These are phyloP conservation scores for Russula sp. DNA, from an alignment of 768 basidiomycete species.

Conservation along the genomic window DNA sequence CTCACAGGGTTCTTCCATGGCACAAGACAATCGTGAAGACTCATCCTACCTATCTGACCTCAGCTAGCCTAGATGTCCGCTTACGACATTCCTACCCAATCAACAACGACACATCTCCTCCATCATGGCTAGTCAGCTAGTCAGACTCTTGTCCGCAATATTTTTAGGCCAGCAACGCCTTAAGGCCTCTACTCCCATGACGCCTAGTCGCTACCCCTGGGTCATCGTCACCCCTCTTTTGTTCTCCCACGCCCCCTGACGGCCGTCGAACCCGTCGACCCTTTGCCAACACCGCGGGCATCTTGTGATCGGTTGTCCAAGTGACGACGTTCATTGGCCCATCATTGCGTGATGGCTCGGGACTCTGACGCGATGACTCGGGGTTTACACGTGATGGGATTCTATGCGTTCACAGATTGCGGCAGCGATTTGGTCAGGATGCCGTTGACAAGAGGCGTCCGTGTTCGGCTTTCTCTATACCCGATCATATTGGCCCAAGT, in stretches of 20 bases:
- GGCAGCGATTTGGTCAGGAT: neutral
- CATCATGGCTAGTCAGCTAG: neutral
- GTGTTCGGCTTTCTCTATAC: neutral
- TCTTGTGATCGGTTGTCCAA: neutral
- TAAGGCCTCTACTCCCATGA: neutral
- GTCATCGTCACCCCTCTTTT: neutral
- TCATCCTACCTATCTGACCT: neutral
- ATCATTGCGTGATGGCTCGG: conserved; percentile 23
- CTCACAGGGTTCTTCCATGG: neutral
- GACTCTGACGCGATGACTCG: conserved; percentile 19
- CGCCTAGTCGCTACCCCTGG: neutral
- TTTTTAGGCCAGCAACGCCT: neutral
- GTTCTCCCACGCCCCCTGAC: neutral
- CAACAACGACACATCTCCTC: neutral
- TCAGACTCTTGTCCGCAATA: neutral
- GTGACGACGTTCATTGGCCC: neutral
- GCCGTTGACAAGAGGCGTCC: neutral
- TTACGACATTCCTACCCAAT: neutral
- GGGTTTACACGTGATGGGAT: conserved; percentile 17
- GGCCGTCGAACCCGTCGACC: neutral
- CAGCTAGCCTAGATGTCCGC: neutral
- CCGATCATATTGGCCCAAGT: neutral
- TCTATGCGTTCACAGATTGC: neutral
- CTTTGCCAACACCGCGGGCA: neutral
- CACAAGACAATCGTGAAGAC: neutral